Evolutionary conservation across 805 yeast genomes (phyloP), one percentile per base, ranked within the genome.

Genomic region (Lachancea nothofagi): DNA sequence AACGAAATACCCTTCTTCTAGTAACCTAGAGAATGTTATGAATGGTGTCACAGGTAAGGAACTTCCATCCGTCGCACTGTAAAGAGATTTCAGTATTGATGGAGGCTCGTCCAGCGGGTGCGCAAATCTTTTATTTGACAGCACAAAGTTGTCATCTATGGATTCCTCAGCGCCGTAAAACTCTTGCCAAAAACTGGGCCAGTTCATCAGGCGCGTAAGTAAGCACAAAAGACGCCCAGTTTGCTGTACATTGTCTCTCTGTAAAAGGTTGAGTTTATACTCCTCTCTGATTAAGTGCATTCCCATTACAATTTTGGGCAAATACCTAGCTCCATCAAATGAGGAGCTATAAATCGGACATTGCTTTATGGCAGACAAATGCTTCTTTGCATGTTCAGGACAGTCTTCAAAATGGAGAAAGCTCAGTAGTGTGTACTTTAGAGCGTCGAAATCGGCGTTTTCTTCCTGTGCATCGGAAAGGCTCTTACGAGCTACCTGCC

Each of bases 281-380:
- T 90, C 97, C 57, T 90, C 97, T 39, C 88, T 65, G 2, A 86
- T 62, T 27, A 88, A 53, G 62, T 89, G 97, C 33, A 90, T 61
- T 0, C 88, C 75, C 19, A 83, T 60, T 0, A 79, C 70, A 8
- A 85, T 70, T 42, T 75, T 78, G 0, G 90, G 83, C 0, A 79
- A 63, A 50, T 78, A 59, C 22, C 77, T 76, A n/a, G 67, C 61
- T 23, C 79, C 59, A 4, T 72, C 50, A 20, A 24, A 36, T 20
- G 37, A 7, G 7, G 29, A 13, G 15, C 29, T 23, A 17, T 22
- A 40, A 7, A 40, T 28, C 7, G 43, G 43, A 20, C 33, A 27
- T 5, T 34, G 21, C 7, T 28, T 12, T 6, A 40, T 24, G 10
- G 22, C 10, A 8, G 24, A 18, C 7, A 40, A 15, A 8, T 22